Conservation (phyloP, 2,329 filamentous ascomycete species). For the Dothiorella sarmentorum region DNA sequence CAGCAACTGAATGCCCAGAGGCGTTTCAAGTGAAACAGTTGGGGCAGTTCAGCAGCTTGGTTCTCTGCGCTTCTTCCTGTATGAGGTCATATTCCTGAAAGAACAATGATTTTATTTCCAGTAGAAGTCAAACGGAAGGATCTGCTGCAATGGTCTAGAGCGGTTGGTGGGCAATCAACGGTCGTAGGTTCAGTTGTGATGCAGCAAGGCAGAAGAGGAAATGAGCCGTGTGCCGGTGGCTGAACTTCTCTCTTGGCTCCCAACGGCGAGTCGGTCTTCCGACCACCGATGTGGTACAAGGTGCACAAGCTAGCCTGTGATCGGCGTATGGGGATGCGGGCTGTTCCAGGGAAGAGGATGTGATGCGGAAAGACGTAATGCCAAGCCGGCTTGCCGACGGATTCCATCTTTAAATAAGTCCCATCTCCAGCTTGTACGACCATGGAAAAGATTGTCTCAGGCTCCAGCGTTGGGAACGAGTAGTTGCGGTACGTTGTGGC, state of each 20-base stretch:
- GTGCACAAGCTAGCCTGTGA: not conserved
- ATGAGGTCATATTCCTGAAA: too few relatives aligned
- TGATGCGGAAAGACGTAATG: not conserved
- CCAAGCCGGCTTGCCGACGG: not conserved
- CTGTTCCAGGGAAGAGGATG: not conserved
- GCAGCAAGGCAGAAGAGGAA: not conserved
- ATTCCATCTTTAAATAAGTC: not conserved
- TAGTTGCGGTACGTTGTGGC: too few relatives aligned
- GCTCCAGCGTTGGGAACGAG: not conserved
- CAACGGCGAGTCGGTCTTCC: not conserved
- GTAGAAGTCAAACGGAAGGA: too few relatives aligned
- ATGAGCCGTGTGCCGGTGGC: not conserved
- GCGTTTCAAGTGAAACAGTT: too few relatives aligned
- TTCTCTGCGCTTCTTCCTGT: too few relatives aligned
- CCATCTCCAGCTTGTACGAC: not conserved
- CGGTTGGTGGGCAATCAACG: too few relatives aligned
- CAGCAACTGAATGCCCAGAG: too few relatives aligned
- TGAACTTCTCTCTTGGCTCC: not conserved
- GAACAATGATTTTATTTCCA: too few relatives aligned
- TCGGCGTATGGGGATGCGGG: not conserved
- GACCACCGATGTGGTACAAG: not conserved
- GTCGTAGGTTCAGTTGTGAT: too few relatives aligned
- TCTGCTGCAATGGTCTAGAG: too few relatives aligned
- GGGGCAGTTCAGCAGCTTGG: too few relatives aligned
- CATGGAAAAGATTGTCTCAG: not conserved